A percentile compares a stretch with the other conserved stretches of the same genome.
Conservation (phyloP, 139 green algal genomes). For the Chara braunii region DNA sequence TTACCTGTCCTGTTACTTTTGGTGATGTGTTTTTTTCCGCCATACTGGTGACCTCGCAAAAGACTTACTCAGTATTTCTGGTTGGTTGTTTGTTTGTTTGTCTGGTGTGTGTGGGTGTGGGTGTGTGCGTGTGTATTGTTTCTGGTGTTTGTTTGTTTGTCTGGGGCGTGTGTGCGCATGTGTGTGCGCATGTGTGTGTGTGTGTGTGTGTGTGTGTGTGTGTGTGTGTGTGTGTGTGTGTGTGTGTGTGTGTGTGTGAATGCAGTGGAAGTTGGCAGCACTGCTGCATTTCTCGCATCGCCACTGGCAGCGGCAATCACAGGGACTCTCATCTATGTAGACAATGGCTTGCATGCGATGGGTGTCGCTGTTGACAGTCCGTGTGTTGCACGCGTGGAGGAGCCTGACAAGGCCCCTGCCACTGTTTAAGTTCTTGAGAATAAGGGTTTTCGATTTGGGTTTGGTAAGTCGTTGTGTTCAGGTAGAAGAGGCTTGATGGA, state of each 20-base stretch:
- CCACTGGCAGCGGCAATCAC: slow-evolving; percentile 83
- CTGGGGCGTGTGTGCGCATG: background rate
- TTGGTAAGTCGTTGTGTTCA: no score
- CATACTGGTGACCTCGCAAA: no score
- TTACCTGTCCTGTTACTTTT: no score
- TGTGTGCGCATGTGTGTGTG: background rate
- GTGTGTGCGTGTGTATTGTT: background rate
- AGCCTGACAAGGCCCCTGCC: slow-evolving; percentile 9
- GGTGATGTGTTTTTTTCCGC: no score
- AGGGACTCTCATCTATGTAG: slow-evolving; percentile 68
- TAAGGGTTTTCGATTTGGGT: no score
- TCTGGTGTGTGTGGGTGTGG: background rate
- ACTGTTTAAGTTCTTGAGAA: slow-evolving; percentile 6
- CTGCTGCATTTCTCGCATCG: slow-evolving; percentile 84
- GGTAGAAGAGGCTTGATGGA: no score
- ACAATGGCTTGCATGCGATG: slow-evolving; percentile 94
- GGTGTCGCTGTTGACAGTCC: slow-evolving; percentile 75
- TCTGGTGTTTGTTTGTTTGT: background rate
- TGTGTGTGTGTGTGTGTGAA: slow-evolving; percentile 1
- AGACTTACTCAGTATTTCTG: no score
- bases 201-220: background rate
- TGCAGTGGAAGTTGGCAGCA: slow-evolving; percentile 44
- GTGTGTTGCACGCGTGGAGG: slow-evolving; percentile 7
- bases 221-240: slow-evolving; percentile 4
- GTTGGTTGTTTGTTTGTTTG: background rate